phyloP scores from a whole-genome alignment of 441 rosid species.

The Pelargonium citronellum region DNA sequence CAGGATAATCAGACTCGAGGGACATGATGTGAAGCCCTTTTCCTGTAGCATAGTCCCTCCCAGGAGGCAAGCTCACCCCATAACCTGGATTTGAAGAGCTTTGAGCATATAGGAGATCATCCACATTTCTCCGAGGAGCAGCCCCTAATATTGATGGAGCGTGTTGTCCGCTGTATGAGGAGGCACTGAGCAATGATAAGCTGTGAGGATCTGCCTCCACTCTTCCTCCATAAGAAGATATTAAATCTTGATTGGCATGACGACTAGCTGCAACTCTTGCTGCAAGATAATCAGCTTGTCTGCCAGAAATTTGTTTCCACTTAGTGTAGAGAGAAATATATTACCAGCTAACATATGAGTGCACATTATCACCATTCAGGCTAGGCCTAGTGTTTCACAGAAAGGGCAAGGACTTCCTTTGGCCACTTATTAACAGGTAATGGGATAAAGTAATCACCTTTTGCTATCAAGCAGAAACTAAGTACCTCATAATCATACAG shows the following conservation, averaged over 20 bases:
- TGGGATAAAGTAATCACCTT: slow-evolving; percentile 14
- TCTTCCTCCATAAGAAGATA: slow-evolving; percentile 70
- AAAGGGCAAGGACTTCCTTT: slow-evolving; percentile 27
- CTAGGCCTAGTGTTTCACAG: slow-evolving; percentile 19
- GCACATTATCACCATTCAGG: slow-evolving; percentile 28
- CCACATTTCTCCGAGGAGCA: slow-evolving; percentile 76
- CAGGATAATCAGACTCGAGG: slow-evolving; percentile 61
- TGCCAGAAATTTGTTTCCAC: slow-evolving; percentile 94
- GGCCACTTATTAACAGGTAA: slow-evolving; percentile 20
- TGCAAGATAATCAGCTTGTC: slow-evolving; percentile 96
- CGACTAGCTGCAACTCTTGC: slow-evolving; percentile 74
- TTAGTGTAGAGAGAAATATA: slow-evolving; percentile 57
- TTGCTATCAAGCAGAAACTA: slow-evolving; percentile 21
- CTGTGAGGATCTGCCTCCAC: slow-evolving; percentile 70
- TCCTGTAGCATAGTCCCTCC: slow-evolving; percentile 87
- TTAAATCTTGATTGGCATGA: slow-evolving; percentile 64
- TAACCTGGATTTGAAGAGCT: slow-evolving; percentile 88
- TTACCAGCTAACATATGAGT: slow-evolving; percentile 39
- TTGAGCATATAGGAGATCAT: slow-evolving; percentile 62
- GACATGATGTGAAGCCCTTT: slow-evolving; percentile 73
- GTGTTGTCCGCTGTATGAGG: slow-evolving; percentile 66
- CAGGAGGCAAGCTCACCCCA: slow-evolving; percentile 99
- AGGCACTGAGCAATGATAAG: slow-evolving; percentile 51
- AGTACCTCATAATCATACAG: slow-evolving; percentile 14
- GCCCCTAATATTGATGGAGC: slow-evolving; percentile 87